phyloP scores from a whole-genome alignment of 441 rosid genomes.

The Aquilaria agallochum region DNA sequence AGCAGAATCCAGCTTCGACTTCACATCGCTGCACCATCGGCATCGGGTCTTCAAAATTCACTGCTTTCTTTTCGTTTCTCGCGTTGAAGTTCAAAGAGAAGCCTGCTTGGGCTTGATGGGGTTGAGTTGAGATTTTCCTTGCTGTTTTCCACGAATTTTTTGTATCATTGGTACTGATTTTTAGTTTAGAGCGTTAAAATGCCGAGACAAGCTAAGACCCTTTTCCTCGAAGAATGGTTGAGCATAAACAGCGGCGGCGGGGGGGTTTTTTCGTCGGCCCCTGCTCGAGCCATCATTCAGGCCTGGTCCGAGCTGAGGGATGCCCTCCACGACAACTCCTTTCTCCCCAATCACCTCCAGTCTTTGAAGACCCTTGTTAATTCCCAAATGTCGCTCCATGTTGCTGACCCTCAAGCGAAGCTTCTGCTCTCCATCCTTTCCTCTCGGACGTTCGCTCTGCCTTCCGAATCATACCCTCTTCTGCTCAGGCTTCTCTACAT shows the following conservation, averaged over 20 bases:
- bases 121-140: too few relatives aligned
- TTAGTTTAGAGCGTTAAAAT: constrained; percentile 27
- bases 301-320: constrained; percentile 93
- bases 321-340: constrained; percentile 42
- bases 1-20: too few relatives aligned
- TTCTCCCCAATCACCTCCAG: constrained; percentile 53
- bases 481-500: constrained; percentile 69
- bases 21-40: too few relatives aligned
- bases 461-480: constrained; percentile 51
- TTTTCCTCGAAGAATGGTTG: constrained; percentile 85
- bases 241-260: constrained; percentile 32
- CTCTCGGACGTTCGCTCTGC: constrained; percentile 36
- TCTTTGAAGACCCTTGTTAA: constrained; percentile 59
- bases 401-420: constrained; percentile 92
- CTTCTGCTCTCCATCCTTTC: constrained; percentile 67
- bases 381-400: constrained; percentile 68
- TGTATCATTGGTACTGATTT: constrained; percentile 11
- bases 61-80: too few relatives aligned
- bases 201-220: constrained; percentile 52
- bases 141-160: too few relatives aligned
- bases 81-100: too few relatives aligned
- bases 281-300: constrained; percentile 80
- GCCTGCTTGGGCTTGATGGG: too few relatives aligned
- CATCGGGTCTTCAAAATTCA: too few relatives aligned
- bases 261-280: constrained; percentile 30